These are phyloP conservation scores for Cercospora janseana DNA, from an alignment of 2,329 filamentous ascomycete species.

Conservation along the genomic window DNA sequence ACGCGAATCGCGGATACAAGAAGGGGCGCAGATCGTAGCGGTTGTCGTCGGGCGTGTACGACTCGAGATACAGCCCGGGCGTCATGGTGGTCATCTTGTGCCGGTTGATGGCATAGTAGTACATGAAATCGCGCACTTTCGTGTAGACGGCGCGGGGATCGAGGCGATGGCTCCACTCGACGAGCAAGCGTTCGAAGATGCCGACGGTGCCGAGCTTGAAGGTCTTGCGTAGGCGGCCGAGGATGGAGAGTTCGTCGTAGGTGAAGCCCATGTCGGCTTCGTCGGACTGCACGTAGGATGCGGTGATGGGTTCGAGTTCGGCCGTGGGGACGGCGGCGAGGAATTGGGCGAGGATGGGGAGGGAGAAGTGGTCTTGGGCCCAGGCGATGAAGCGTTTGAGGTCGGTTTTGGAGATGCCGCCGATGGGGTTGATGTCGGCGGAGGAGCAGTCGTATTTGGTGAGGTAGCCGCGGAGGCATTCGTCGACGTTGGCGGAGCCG, in stretches of 20 bases:
- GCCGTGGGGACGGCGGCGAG: conserved; percentile 54
- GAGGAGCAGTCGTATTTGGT: conserved; percentile 68
- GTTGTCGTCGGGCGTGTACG: conserved; percentile 53
- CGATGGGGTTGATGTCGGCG: conserved; percentile 62
- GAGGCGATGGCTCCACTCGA: conserved; percentile 48
- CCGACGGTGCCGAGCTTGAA: conserved; percentile 55
- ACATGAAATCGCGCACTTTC: conserved; percentile 50
- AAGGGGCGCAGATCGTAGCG: conserved; percentile 58
- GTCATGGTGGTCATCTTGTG: conserved; percentile 64
- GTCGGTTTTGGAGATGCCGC: conserved; percentile 64
- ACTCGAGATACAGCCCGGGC: conserved; percentile 54
- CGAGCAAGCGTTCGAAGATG: conserved; percentile 54
- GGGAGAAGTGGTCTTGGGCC: conserved; percentile 56
- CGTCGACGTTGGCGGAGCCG: conserved; percentile 66
- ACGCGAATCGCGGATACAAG: conserved; percentile 51
- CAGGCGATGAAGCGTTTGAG: conserved; percentile 70
- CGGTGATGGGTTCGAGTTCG: conserved; percentile 62
- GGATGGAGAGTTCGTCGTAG: conserved; percentile 54
- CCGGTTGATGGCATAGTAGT: conserved; percentile 62
- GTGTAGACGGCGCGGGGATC: conserved; percentile 36
- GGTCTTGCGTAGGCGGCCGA: conserved; percentile 56
- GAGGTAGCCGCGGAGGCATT: conserved; percentile 57
- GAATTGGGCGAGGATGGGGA: conserved; percentile 67
- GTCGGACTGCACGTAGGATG: conserved; percentile 58
- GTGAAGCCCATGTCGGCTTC: conserved; percentile 56